phyloP scores from a whole-genome alignment of 352 stramenopile species.

The Phytophthora gonapodyides region DNA sequence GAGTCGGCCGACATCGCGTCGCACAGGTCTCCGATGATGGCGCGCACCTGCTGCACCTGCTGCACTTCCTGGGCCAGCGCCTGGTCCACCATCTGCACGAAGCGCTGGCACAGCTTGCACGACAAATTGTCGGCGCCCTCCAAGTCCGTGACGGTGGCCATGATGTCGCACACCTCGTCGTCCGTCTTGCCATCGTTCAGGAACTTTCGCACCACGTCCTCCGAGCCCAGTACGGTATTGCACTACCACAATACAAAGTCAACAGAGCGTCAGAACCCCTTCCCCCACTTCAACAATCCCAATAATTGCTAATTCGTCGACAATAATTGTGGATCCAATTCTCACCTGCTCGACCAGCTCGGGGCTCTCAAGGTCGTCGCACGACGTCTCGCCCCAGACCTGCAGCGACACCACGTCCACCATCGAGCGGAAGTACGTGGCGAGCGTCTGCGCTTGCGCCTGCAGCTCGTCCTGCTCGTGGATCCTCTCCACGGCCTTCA shows the following conservation, averaged over 20 bases:
- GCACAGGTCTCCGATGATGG: conserved; percentile 79
- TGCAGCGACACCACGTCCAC: conserved; percentile 49
- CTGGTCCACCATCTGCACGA: conserved; percentile 74
- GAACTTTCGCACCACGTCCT: conserved; percentile 51
- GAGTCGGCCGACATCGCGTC: conserved; percentile 70
- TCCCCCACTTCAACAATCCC: conserved; percentile 7
- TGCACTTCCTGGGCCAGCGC: conserved; percentile 61
- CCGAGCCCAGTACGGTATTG: conserved; percentile 42
- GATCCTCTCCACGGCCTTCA: conserved; percentile 31
- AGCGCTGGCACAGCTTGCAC: conserved; percentile 77
- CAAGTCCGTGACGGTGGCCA: conserved; percentile 27
- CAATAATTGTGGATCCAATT: conserved; percentile 3
- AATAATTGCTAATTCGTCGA: neutral
- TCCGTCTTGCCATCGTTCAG: conserved; percentile 44
- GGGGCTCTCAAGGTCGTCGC: conserved; percentile 44
- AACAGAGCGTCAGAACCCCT: conserved; percentile 5
- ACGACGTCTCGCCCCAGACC: conserved; percentile 51
- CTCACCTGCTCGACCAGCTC: conserved; percentile 41
- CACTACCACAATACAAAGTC: conserved; percentile 33
- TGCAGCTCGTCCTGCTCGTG: conserved; percentile 51
- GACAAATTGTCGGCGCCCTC: conserved; percentile 45
- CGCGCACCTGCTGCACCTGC: conserved; percentile 67
- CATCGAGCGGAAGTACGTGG: conserved; percentile 44
- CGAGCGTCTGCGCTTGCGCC: conserved; percentile 40
- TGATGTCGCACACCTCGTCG: conserved; percentile 57